Percentiles rank a stretch among this genome's conserved stretches.
These are phyloP conservation scores for Globisporangium cederbergense DNA, from an alignment of 352 stramenopile genomes.

Conservation along the genomic window DNA sequence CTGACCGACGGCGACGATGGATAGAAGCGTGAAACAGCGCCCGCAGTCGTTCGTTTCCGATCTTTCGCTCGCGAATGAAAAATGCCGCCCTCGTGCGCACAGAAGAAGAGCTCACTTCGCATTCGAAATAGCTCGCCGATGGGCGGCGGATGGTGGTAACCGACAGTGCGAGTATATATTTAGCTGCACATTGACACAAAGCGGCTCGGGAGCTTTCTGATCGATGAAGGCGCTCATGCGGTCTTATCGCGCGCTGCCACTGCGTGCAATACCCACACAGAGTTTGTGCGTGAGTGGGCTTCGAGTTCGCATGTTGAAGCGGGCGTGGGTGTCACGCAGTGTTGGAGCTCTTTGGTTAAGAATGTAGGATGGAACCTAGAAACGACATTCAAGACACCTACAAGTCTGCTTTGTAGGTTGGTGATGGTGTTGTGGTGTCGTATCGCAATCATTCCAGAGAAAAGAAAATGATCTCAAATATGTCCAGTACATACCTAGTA, in stretches of 20 bases:
- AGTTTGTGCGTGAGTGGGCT: too few relatives aligned
- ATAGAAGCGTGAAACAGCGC: neutral
- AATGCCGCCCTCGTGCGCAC: neutral
- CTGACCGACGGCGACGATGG: neutral
- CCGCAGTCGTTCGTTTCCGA: conserved; percentile 2
- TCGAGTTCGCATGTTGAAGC: neutral
- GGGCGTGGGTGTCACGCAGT: too few relatives aligned
- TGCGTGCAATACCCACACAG: too few relatives aligned
- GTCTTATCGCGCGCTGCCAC: neutral
- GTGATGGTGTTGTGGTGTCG: neutral
- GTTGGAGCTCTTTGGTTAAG: too few relatives aligned
- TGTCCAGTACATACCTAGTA: too few relatives aligned
- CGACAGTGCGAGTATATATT: neutral
- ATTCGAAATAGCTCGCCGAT: neutral
- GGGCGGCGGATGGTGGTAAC: neutral
- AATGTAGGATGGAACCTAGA: too few relatives aligned
- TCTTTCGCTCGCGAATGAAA: neutral
- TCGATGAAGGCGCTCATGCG: neutral
- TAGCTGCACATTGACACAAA: neutral
- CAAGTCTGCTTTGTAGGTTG: neutral
- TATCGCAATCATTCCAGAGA: neutral
- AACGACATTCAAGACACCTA: neutral
- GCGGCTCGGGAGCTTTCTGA: neutral
- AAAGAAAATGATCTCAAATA: too few relatives aligned
- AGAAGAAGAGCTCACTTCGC: neutral